phyloP scores from a whole-genome alignment of 1,284 basidiomycete species.

The Heterobasidion parviporum region DNA sequence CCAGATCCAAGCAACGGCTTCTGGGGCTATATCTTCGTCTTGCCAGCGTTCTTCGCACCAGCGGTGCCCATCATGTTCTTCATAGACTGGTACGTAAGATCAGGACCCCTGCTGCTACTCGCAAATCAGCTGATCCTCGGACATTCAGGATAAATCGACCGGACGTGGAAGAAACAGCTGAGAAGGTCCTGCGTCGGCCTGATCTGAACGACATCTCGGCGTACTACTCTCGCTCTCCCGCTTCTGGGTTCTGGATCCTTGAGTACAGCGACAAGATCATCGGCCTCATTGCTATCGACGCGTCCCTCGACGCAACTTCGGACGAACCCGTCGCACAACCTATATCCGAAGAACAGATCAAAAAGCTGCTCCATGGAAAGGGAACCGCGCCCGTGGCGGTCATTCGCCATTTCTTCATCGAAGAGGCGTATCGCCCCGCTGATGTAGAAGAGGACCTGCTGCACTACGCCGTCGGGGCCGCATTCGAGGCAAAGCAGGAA shows the following conservation, averaged over 20 bases:
- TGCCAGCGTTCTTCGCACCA: slow-evolving; percentile 58
- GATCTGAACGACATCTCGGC: slow-evolving; percentile 48
- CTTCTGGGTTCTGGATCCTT: slow-evolving; percentile 63
- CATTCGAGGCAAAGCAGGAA: slow-evolving; percentile 37
- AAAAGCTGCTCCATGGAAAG: slow-evolving; percentile 15
- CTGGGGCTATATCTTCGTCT: slow-evolving; percentile 44
- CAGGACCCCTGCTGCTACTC: background rate
- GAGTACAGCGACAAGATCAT: slow-evolving; percentile 53
- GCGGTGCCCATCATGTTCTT: slow-evolving; percentile 59
- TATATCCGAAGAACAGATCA: slow-evolving; percentile 13
- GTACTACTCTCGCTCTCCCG: slow-evolving; percentile 54
- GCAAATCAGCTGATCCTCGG: background rate
- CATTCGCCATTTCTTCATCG: slow-evolving; percentile 74
- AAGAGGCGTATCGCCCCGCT: slow-evolving; percentile 49
- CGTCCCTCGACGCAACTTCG: slow-evolving; percentile 31
- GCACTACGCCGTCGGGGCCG: slow-evolving; percentile 44
- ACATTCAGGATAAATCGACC: slow-evolving; percentile 56
- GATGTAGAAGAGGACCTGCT: slow-evolving; percentile 63
- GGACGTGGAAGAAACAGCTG: slow-evolving; percentile 50
- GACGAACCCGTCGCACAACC: slow-evolving; percentile 17
- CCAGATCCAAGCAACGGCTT: slow-evolving; percentile 33
- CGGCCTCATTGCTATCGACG: slow-evolving; percentile 67
- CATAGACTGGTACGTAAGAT: slow-evolving; percentile 56
- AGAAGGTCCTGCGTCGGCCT: slow-evolving; percentile 42
- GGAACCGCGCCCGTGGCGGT: slow-evolving; percentile 40